Evolutionary conservation across 2,329 filamentous ascomycete genomes (phyloP), one percentile per base, ranked within the genome.

Genomic region (Xylariaceae sp.): DNA sequence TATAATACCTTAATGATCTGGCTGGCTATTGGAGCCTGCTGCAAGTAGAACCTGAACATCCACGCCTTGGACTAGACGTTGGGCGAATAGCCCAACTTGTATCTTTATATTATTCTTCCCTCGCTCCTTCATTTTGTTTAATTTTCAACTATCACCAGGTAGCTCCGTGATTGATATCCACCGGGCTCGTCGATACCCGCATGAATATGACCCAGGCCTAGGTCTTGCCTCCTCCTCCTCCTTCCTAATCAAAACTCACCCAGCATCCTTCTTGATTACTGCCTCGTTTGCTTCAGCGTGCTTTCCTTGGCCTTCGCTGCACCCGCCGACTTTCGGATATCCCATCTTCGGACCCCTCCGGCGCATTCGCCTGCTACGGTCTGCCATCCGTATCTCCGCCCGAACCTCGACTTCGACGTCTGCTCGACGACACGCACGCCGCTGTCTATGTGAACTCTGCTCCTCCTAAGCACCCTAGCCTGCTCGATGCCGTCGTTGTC

Each of bases 231-330:
- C 30, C 30, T 23, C 30, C 30, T 23, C 23, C 49, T n/a, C 49
- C 34, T 10, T 23, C 15, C 48, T 17, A n/a, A 35, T 34, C 49
- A 35, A n/a, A n/a, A 5, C n/a, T 53, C 35, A 8, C 35, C 5
- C 58, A 23, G 9, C 4, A 30, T 50, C 3, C 30, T 30, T 17
- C 83, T 74, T 11, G 23, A 84, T 71, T 35, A 17, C 48, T 10
- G 7, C 15, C 23, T 51, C 23, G 23, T 51, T 51, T 34, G 4
- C 23, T 51, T 35, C 49, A 35, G 49, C 49, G 11, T 23, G 34
- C 3, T 51, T 34, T 35, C 45, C 30, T 51, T 30, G 10, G 53
- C 3, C 53, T 7, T 7, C 7, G 9, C 53, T 50, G 18, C 39
- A 48, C 17, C 30, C 8, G 13, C 47, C 13, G 35, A 9, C 51